Evolutionary conservation across 2,329 filamentous ascomycete genomes (phyloP).

Genomic region (Chaetomiaceae sp.): DNA sequence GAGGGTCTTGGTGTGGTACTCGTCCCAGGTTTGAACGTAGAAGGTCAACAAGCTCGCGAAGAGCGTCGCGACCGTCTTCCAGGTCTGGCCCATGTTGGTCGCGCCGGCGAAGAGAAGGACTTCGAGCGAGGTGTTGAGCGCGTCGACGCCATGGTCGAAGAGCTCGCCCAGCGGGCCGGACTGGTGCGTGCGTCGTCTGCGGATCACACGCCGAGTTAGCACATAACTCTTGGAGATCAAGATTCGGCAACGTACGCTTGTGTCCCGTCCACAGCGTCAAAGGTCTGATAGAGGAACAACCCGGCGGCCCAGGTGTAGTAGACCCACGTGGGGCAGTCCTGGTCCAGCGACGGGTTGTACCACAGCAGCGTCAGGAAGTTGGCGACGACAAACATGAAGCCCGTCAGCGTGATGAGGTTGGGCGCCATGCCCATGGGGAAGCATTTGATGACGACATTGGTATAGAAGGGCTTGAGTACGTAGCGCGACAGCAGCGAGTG

Average conservation of each 20-base stretch:
- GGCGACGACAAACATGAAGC: conserved; percentile 80
- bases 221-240: neutral
- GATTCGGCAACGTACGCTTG: conserved; percentile 65
- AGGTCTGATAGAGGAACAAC: conserved; percentile 94
- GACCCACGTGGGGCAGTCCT: conserved; percentile 91
- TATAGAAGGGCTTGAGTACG: conserved; percentile 96
- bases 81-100: conserved; percentile 89
- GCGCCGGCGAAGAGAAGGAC: conserved; percentile 85
- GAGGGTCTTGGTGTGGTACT: conserved; percentile 95
- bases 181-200: conserved; percentile 76
- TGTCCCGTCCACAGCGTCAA: conserved; percentile 91
- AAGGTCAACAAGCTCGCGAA: conserved; percentile 88
- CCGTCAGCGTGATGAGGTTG: conserved; percentile 80
- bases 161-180: conserved; percentile 92
- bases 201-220: neutral
- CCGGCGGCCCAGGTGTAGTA: conserved; percentile 88
- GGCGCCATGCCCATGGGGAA: conserved; percentile 95
- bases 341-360: conserved; percentile 91
- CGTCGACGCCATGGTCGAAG: conserved; percentile 96
- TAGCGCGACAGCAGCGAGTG: conserved; percentile 86
- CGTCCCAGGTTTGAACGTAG: conserved; percentile 98
- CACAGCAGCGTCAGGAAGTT: conserved; percentile 91
- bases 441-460: conserved; percentile 83
- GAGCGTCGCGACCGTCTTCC: conserved; percentile 76
- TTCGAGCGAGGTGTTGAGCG: conserved; percentile 91